Conservation (phyloP, 371 early-diverging fungal species). For the Conidiobolus coronatus region DNA sequence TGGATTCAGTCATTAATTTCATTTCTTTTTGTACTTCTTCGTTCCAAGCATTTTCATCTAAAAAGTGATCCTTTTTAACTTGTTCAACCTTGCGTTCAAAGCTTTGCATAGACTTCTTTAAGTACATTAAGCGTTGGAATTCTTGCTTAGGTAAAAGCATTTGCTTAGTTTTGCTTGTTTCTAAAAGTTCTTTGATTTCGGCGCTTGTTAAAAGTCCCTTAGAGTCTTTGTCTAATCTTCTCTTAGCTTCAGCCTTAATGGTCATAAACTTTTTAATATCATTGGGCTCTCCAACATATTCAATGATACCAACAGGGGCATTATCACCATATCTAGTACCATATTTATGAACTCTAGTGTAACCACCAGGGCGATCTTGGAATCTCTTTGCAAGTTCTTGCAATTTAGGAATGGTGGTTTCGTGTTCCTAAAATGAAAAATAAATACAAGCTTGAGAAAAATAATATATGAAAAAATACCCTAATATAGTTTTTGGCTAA, state of each 20-base stretch:
- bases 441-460: too few relatives aligned
- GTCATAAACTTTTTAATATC: slow-evolving; percentile 27
- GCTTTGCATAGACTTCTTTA: neutral
- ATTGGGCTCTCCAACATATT: slow-evolving; percentile 39
- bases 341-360: slow-evolving; percentile 64
- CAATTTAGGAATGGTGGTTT: slow-evolving; percentile 55
- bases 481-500: slow-evolving; percentile 33
- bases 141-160: neutral
- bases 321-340: slow-evolving; percentile 68
- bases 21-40: neutral
- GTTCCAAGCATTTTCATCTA: neutral
- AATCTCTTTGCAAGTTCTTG: slow-evolving; percentile 67
- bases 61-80: neutral
- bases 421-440: slow-evolving; percentile 22
- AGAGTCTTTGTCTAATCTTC: neutral
- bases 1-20: neutral
- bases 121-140: neutral
- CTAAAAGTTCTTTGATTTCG: slow-evolving; percentile 1
- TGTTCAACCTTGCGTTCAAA: slow-evolving; percentile 3
- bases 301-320: slow-evolving; percentile 80
- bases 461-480: slow-evolving; percentile 12
- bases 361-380: slow-evolving; percentile 60
- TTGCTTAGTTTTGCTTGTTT: neutral
- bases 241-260: slow-evolving; percentile 12
- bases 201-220: neutral